Evolutionary conservation across 169 alveolate genomes (phyloP).

Genomic region (Eimeria necatrix): DNA sequence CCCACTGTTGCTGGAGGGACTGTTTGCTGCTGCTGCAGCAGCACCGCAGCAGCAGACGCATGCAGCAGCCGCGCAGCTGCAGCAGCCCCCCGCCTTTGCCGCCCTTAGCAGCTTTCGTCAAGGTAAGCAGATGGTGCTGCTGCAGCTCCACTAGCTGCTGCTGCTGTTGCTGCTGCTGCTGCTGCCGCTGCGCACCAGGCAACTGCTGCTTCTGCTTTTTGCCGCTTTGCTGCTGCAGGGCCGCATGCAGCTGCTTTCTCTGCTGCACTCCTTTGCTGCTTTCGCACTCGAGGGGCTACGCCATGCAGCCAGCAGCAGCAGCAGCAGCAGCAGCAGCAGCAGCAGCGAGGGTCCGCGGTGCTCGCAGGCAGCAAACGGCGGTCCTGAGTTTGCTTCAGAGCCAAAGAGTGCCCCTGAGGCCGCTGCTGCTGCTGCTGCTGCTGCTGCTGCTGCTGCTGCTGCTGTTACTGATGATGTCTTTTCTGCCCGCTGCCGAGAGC

Average conservation of each 20-base stretch:
- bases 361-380: not conserved
- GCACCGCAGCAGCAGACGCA: constrained; percentile 54
- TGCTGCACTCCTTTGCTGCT: constrained; percentile 68
- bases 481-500: constrained; percentile 28
- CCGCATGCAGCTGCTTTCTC: constrained; percentile 48
- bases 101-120: constrained; percentile 29
- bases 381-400: not conserved
- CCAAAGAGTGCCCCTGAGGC: not conserved
- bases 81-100: constrained; percentile 65
- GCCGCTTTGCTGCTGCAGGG: constrained; percentile 72
- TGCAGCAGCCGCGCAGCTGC: constrained; percentile 75
- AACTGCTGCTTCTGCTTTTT: too few species aligned
- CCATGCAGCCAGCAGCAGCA: not conserved
- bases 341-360: not conserved
- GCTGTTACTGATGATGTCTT: not conserved
- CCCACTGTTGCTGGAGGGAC: constrained; percentile 60
- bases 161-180: constrained; percentile 49
- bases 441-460: constrained; percentile 61
- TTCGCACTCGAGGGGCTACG: constrained; percentile 42
- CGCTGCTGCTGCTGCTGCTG: constrained; percentile 22
- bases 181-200: not conserved
- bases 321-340: not conserved
- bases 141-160: too few species aligned
- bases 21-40: constrained; percentile 52
- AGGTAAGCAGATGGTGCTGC: constrained; percentile 46